Evolutionary conservation across 2,329 filamentous ascomycete genomes (phyloP).

Genomic region (Stemphylium lycopersici): DNA sequence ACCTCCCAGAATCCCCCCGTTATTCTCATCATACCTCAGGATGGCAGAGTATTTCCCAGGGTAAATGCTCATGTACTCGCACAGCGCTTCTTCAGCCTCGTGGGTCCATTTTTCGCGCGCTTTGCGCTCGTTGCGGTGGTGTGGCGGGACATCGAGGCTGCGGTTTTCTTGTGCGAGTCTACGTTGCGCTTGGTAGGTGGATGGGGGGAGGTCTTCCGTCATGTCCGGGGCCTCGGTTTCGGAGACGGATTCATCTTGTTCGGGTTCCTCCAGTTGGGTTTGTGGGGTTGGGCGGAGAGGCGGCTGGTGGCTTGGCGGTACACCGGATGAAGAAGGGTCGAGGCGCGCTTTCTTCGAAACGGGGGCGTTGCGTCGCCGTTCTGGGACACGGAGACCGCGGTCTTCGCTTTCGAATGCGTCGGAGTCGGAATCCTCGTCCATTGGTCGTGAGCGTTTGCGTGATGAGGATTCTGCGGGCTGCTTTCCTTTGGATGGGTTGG

Average conservation of each 20-base stretch:
- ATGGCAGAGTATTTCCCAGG: conserved; percentile 59
- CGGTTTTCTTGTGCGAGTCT: conserved; percentile 28
- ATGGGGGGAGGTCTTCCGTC: conserved; percentile 33
- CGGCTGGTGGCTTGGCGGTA: conserved; percentile 41
- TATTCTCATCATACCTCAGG: conserved; percentile 24
- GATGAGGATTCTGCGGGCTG: conserved; percentile 34
- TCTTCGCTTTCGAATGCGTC: conserved; percentile 54
- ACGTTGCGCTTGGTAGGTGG: conserved; percentile 18
- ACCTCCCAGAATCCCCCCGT: conserved; percentile 31
- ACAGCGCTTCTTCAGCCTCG: conserved; percentile 51
- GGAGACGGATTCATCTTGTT: conserved; percentile 30
- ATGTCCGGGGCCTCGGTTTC: conserved; percentile 34
- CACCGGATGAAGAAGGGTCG: conserved; percentile 26
- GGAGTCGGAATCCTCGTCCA: conserved; percentile 44
- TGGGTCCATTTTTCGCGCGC: conserved; percentile 28
- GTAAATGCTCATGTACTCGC: conserved; percentile 55
- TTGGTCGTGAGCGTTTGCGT: conserved; percentile 30
- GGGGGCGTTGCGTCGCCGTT: conserved; percentile 46
- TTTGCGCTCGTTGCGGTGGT: conserved; percentile 20
- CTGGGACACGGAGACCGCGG: conserved; percentile 42
- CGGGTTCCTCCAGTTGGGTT: neutral
- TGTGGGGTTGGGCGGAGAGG: conserved; percentile 3
- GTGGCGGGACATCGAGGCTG: conserved; percentile 1
- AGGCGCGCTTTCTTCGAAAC: conserved; percentile 37
- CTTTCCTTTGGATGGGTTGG: conserved; percentile 33